Base-by-base conservation (phyloP, 176 grass and related monocot genomes). In the Oryza rufipogon region DNA sequence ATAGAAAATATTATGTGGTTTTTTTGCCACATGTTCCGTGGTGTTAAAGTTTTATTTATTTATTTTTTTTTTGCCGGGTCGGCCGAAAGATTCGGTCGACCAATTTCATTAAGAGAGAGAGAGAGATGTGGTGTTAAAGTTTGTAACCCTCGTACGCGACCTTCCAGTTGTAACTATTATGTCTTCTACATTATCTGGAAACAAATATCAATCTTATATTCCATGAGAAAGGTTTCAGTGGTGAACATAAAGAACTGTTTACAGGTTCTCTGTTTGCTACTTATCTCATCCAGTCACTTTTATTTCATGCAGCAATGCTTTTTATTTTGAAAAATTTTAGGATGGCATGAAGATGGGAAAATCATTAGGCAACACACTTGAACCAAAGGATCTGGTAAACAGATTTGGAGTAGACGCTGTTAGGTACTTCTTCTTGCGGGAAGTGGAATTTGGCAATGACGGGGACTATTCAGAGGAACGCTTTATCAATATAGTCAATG, bases 281-380 rank as follows among this genome's bases (percentile, higher is more conserved):
- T 88, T 78, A 20, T 86, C 81, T 88, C 79, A 77, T 82, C 71
- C 42, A 80, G 44, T 58, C 39, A 80, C 42, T 89, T 85, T 82
- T 76, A 86, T 76, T 90, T 94, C 85, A 92, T 81, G 85, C 45
- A 86, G 60, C 52, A 71, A 61, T 88, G 26, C 7, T 69, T 90
- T 88, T 82, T 89, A 74, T 94, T 87, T 86, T 94, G 71, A 85
- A 92, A 92, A 91, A 92, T 91, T 87, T 80, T 91, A 98, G 96
- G 96, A 95, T 91, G 96, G 96, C 81, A 85, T 92, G 96, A 98
- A 98, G 77, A 98, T 98, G 96, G 96, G 96, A 20, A 98, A 98
- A 88, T 98, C 96, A 80, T 78, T 98, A 78, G 96, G 96, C 72
- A 98, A 98, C 86, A 98, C 93, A 68, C 91, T 98, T 77, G 96